Evolutionary conservation across 768 basidiomycete species (phyloP).

Genomic region (Lactarius deliciosus): DNA sequence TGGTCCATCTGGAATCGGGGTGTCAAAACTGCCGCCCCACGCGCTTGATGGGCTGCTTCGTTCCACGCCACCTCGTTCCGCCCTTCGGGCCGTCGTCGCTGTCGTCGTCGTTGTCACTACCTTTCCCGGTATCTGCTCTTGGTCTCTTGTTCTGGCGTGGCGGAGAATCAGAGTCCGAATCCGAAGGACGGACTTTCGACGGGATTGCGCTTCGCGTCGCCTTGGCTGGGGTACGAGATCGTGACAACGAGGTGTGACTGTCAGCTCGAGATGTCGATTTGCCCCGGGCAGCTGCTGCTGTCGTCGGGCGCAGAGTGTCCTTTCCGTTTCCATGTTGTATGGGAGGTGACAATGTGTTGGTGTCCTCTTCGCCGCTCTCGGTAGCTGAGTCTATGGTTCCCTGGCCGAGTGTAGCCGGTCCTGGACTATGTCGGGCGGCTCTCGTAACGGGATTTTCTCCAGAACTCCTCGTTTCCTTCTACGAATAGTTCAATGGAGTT

Average conservation of each 20-base stretch:
- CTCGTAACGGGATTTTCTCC: neutral
- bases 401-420: neutral
- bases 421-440: slow-evolving; percentile 9
- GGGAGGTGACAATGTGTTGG: neutral
- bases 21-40: slow-evolving; percentile 70
- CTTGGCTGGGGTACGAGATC: slow-evolving; percentile 10
- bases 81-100: slow-evolving; percentile 55
- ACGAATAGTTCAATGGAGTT: neutral
- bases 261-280: slow-evolving; percentile 5
- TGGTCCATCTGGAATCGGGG: slow-evolving; percentile 7
- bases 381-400: slow-evolving; percentile 4
- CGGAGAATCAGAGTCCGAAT: slow-evolving; percentile 56
- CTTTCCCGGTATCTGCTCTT: slow-evolving; percentile 35
- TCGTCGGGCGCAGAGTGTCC: neutral
- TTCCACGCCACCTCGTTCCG: slow-evolving; percentile 48
- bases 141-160: slow-evolving; percentile 44
- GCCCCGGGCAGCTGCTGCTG: slow-evolving; percentile 1
- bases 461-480: slow-evolving; percentile 7
- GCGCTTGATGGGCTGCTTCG: slow-evolving; percentile 73
- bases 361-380: slow-evolving; percentile 8
- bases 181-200: slow-evolving; percentile 33
- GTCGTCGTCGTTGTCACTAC: slow-evolving; percentile 47
- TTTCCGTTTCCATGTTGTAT: neutral
- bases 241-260: slow-evolving; percentile 6
- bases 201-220: slow-evolving; percentile 10